Evolutionary conservation across 2,329 filamentous ascomycete species (phyloP), one percentile per base, ranked within the genome.

Genomic region (Chlorencoelia australis): DNA sequence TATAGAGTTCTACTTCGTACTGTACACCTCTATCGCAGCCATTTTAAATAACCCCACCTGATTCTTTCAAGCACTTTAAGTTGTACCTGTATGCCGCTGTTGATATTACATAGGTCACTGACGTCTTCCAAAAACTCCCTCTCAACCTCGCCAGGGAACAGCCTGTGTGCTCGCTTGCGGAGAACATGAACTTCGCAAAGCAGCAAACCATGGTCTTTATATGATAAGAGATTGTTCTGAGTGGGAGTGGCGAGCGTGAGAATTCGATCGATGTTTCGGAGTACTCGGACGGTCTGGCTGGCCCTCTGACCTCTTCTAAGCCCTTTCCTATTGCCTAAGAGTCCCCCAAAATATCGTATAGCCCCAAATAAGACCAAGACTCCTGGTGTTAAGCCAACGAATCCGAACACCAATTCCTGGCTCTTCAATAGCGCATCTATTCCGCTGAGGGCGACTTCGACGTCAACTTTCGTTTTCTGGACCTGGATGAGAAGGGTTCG

Each of bases 391-490:
- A 98, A 67, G 5, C 88, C 88, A 24, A 98, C 80, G 54, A 98
- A 94, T n/a, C 86, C 91, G 62, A 98, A 98, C 16, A 98, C 84
- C 31, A 98, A 71, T 57, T 98, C 89, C 56, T 98, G 91, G 53
- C 88, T 95, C 64, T 91, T 94, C 40, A 98, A 70, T 20, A 98
- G 71, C 21, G 86, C 77, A 65, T 98, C 89, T 47, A 98, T 98
- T 13, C 91, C 91, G 41, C 83, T 86, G 64, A 98, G 88, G 10
- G 91, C 91, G 43, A 96, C 79, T 59, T 98, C 91, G 9, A 98
- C 78, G 54, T 98, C 91, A 7, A 98, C 91, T 65, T 98, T 98
- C 15, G 91, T 96, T 69, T 98, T 98, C 55, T 98, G 91, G 24
- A 98, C 80, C 56, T 98, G 91, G 37, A 98, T 96, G 29, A 98